A percentile compares a stretch with the other conserved stretches of the same genome.
Conservation (phyloP, 2,329 filamentous ascomycete genomes). For the Fusarium pilosicola region DNA sequence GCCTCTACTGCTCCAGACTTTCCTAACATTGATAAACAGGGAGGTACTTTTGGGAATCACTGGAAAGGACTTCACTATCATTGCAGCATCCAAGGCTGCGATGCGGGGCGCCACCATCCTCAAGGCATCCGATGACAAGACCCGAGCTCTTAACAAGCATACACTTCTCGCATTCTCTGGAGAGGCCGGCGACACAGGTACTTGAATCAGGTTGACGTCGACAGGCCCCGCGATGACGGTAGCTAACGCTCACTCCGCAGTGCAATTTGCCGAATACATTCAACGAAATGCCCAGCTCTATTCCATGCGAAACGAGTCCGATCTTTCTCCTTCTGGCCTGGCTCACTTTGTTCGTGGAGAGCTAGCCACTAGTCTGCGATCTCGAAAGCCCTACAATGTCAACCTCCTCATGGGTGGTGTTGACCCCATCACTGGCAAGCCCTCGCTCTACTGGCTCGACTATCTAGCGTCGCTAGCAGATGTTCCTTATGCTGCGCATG, state of each 20-base stretch:
- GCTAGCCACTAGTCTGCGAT: conserved; percentile 89
- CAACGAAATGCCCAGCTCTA: conserved; percentile 98
- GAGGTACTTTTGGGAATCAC: conserved; percentile 98
- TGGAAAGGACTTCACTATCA: conserved; percentile 98
- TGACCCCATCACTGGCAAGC: conserved; percentile 90
- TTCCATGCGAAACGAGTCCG: conserved; percentile 96
- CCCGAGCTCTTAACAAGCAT: conserved; percentile 88
- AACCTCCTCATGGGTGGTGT: conserved; percentile 95
- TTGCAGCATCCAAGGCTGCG: conserved; percentile 96
- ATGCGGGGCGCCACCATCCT: conserved; percentile 98
- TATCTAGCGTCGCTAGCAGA: conserved; percentile 91
- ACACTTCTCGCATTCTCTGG: conserved; percentile 95
- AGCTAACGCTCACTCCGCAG: conserved; percentile 58
- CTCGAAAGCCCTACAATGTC: conserved; percentile 93
- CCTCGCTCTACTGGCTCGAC: conserved; percentile 95
- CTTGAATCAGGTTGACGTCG: background rate
- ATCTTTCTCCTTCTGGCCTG: conserved; percentile 88
- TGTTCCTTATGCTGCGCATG: conserved; percentile 95
- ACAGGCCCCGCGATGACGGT: conserved; percentile 12
- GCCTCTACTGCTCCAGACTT: conserved; percentile 10
- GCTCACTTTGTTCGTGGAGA: conserved; percentile 95
- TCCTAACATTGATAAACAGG: conserved; percentile 62
- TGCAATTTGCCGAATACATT: conserved; percentile 99
- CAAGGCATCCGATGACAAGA: conserved; percentile 97
- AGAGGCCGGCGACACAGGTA: conserved; percentile 95